Conservation (phyloP, 1,284 basidiomycete genomes). For the Tilletia horrida region DNA sequence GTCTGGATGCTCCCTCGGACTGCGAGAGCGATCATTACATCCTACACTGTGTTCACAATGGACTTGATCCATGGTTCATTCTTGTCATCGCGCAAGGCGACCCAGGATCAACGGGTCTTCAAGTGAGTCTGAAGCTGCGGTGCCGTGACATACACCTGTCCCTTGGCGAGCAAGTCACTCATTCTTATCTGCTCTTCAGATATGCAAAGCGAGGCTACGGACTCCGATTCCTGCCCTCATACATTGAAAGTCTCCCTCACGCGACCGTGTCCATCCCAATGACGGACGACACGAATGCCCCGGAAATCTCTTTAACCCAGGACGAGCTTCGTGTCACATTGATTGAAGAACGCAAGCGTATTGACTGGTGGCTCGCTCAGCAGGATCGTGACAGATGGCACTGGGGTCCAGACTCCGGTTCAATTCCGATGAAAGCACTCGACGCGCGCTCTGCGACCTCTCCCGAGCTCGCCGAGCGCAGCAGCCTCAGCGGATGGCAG, state of each 20-base stretch:
- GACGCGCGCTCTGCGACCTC: neutral
- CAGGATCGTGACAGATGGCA: neutral
- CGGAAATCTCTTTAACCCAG: neutral
- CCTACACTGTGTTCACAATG: conserved; percentile 24
- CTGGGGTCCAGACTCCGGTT: too few relatives aligned
- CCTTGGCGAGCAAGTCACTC: neutral
- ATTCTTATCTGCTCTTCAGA: neutral
- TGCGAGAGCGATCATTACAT: conserved; percentile 24
- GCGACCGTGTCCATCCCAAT: neutral
- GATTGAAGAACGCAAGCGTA: neutral
- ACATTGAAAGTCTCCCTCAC: conserved; percentile 3
- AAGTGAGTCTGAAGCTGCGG: neutral
- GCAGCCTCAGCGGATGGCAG: neutral
- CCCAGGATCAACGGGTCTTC: conserved; percentile 26
- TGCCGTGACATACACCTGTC: neutral
- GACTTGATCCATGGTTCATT: conserved; percentile 27
- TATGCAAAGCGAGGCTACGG: conserved; percentile 29
- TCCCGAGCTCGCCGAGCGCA: conserved; percentile 4
- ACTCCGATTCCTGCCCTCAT: conserved; percentile 28
- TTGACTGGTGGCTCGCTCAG: conserved; percentile 10
- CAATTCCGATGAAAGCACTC: neutral
- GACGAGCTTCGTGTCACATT: conserved; percentile 7
- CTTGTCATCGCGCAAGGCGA: conserved; percentile 23
- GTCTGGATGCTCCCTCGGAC: conserved; percentile 30
- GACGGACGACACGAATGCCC: neutral